Conservation (phyloP, 2,329 filamentous ascomycete genomes). For the Aspergillus fischeri region DNA sequence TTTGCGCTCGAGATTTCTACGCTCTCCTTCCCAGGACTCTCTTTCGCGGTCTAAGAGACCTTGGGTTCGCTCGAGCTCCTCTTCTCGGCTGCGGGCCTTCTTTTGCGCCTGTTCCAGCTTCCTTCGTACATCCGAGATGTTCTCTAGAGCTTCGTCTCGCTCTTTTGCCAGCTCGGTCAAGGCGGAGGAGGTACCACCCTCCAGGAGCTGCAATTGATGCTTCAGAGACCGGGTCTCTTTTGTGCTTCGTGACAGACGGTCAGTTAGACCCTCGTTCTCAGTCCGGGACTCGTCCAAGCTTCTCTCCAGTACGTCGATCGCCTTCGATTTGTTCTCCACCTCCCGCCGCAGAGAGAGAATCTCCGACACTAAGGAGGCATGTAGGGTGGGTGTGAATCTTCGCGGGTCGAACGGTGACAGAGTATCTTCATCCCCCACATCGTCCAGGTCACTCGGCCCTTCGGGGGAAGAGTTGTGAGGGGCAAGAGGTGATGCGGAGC, state of each 20-base stretch:
- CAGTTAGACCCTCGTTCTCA: constrained; percentile 69
- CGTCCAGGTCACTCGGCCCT: constrained; percentile 35
- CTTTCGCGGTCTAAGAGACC: constrained; percentile 80
- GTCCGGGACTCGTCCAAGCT: constrained; percentile 65
- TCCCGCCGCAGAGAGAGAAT: constrained; percentile 84
- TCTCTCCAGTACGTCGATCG: constrained; percentile 80
- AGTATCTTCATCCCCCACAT: constrained; percentile 54
- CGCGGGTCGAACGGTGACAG: constrained; percentile 79
- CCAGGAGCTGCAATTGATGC: constrained; percentile 78
- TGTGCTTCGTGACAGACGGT: constrained; percentile 57
- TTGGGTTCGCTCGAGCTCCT: constrained; percentile 74
- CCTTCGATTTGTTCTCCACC: constrained; percentile 80
- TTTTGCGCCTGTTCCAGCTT: constrained; percentile 75
- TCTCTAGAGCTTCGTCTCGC: constrained; percentile 76
- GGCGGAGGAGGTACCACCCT: constrained; percentile 82
- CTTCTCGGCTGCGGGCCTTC: constrained; percentile 72
- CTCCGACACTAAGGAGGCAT: constrained; percentile 91
- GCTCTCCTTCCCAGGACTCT: constrained; percentile 78
- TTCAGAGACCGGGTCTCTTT: constrained; percentile 79
- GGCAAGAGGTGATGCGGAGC: constrained; percentile 55
- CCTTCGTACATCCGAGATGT: constrained; percentile 65
- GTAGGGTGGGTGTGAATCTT: constrained; percentile 89
- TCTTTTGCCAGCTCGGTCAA: constrained; percentile 79
- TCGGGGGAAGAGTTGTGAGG: constrained; percentile 39
- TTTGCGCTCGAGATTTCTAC: constrained; percentile 74